Percentiles rank a stretch among this genome's conserved stretches.
Evolutionary conservation across 2,329 filamentous ascomycete species (phyloP).

Genomic region (Purpureocillium lavendulum): DNA sequence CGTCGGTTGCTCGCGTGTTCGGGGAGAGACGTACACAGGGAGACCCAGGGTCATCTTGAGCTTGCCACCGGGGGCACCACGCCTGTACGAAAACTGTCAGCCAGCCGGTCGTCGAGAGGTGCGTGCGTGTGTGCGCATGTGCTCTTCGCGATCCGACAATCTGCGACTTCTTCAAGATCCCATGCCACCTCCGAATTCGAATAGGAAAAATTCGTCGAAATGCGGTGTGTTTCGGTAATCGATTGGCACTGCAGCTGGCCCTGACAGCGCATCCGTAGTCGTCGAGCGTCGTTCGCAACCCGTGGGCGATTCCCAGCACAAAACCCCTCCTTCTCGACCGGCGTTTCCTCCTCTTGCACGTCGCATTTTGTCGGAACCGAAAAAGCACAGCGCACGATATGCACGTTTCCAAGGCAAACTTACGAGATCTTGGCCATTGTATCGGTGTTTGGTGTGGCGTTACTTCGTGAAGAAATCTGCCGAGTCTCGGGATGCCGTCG

Average conservation of each 20-base stretch:
- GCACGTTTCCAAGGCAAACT: no score
- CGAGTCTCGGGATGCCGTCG: conserved; percentile 27
- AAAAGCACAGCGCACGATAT: conserved; percentile 4
- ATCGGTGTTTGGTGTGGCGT: conserved; percentile 37
- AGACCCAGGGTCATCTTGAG: conserved; percentile 99
- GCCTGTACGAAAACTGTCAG: conserved; percentile 29
- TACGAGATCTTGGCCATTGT: conserved; percentile 59
- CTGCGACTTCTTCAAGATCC: conserved; percentile 3
- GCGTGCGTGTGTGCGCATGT: no score
- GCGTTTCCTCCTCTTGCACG: conserved; percentile 12
- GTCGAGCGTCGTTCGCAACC: not conserved
- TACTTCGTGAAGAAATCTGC: conserved; percentile 28
- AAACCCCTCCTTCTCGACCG: conserved; percentile 1
- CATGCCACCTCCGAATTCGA: not conserved
- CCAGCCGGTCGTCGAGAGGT: conserved; percentile 1
- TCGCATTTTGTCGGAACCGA: conserved; percentile 6
- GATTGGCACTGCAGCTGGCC: not conserved
- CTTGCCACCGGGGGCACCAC: conserved; percentile 98
- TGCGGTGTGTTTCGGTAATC: no score
- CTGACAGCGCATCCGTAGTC: not conserved
- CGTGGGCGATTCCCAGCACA: no score
- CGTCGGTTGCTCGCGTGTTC: not conserved
- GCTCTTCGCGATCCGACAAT: conserved; percentile 1
- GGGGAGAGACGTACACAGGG: conserved; percentile 71
- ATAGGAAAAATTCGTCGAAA: no score